These are phyloP conservation scores for Xylaria sp. DNA, from an alignment of 495 filamentous ascomycete species.

Conservation along the genomic window DNA sequence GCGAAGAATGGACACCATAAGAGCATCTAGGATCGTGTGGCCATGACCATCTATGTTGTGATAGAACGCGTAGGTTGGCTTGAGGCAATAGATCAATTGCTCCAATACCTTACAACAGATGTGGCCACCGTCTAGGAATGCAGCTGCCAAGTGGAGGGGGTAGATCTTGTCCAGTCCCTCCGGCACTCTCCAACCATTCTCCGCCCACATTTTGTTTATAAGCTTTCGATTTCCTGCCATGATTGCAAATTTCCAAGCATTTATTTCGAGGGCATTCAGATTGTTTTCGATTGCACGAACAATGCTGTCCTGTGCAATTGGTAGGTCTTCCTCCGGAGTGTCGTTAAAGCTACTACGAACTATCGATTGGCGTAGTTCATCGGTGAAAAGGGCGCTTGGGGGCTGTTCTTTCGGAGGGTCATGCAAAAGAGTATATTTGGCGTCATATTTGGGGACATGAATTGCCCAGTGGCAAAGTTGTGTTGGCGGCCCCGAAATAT, in stretches of 20 bases:
- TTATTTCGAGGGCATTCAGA: neutral
- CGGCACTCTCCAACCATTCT: neutral
- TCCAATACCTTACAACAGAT: conserved; percentile 6
- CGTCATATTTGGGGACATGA: neutral
- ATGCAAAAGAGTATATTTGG: neutral
- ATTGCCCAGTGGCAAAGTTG: conserved; percentile 6
- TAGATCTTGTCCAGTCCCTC: neutral
- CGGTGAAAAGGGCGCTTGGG: neutral
- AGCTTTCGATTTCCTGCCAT: neutral
- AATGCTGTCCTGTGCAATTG: neutral
- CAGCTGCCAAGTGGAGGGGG: neutral
- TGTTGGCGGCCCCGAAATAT: neutral
- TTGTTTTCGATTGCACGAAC: neutral
- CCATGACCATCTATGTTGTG: neutral
- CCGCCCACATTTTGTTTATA: neutral
- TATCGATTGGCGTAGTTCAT: conserved; percentile 1
- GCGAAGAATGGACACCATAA: neutral
- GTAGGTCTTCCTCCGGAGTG: neutral
- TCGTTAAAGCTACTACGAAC: neutral
- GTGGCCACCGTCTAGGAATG: conserved; percentile 8
- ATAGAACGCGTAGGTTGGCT: neutral
- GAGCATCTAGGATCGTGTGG: conserved; percentile 5
- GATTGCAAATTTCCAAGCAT: conserved; percentile 2
- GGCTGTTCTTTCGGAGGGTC: neutral
- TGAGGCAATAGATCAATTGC: neutral